These are phyloP conservation scores for Leucaena leucocephala DNA, from an alignment of 306 rosid species.

Conservation along the genomic window DNA sequence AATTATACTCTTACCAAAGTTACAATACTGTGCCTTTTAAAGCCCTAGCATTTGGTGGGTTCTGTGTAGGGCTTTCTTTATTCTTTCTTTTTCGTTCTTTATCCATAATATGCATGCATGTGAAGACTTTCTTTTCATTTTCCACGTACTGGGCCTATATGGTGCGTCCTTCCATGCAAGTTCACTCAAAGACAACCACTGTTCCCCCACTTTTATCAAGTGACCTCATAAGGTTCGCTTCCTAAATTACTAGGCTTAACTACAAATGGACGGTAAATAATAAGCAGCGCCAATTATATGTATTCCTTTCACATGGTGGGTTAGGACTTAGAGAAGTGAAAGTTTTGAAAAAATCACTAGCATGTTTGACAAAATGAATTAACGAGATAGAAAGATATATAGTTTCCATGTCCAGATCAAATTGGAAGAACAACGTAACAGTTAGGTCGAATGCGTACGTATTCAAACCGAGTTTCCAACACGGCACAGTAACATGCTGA, in stretches of 20 bases:
- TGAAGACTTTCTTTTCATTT: neutral
- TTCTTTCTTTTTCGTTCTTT: conserved; percentile 9
- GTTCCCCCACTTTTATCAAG: neutral
- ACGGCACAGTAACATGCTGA: conserved; percentile 35
- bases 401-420: neutral
- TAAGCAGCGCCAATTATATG: neutral
- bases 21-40: neutral
- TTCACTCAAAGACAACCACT: neutral
- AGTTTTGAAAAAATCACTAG: conserved; percentile 7
- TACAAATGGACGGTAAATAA: neutral
- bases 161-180: conserved; percentile 18
- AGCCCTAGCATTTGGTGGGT: conserved; percentile 13
- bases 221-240: conserved; percentile 13
- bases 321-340: neutral
- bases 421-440: neutral
- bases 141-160: neutral
- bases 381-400: neutral
- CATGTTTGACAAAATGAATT: conserved; percentile 23
- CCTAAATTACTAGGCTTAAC: neutral
- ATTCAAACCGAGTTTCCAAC: conserved; percentile 42
- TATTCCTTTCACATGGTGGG: neutral
- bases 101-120: conserved; percentile 25
- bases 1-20: conserved; percentile 1
- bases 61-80: neutral
- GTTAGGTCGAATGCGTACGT: neutral